Evolutionary conservation across 345 rosid species (phyloP).

Genomic region (Ceriops tagal): DNA sequence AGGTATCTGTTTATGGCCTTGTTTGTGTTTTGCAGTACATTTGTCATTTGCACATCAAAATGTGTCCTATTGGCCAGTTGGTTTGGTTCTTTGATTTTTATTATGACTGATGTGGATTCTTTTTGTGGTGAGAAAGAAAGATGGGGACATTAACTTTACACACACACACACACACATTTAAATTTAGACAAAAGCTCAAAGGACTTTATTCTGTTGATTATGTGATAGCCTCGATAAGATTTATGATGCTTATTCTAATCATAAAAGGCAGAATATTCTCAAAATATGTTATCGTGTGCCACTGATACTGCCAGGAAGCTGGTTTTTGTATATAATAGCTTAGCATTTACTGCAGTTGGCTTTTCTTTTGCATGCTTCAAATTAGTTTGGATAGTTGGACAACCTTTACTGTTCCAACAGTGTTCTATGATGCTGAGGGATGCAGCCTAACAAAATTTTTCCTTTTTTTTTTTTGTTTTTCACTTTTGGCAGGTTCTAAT

Average conservation of each 20-base stretch:
- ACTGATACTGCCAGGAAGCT: not conserved
- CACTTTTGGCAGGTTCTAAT: conserved; percentile 59
- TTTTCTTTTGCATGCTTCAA: conserved; percentile 9
- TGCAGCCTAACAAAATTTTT: not conserved
- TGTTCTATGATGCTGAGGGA: not conserved
- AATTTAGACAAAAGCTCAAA: not conserved
- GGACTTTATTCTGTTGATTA: not conserved
- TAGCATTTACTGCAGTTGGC: not conserved
- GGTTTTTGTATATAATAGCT: not conserved
- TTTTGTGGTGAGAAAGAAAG: not conserved
- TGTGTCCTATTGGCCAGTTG: not conserved
- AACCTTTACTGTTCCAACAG: not conserved
- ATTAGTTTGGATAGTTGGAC: not conserved
- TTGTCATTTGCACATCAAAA: not conserved
- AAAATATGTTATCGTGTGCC: not conserved
- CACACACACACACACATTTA: not conserved
- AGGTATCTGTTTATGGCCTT: conserved; percentile 45
- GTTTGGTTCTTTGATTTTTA: not conserved
- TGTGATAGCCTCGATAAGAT: too few relatives aligned
- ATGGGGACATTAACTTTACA: not conserved
- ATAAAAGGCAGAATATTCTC: not conserved
- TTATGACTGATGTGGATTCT: not conserved
- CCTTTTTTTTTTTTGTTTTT: not conserved
- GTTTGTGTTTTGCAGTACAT: not conserved
- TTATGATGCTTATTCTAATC: too few relatives aligned